These are phyloP conservation scores for Haplosporangium sp. DNA, from an alignment of 371 early-diverging fungal species.

Conservation along the genomic window DNA sequence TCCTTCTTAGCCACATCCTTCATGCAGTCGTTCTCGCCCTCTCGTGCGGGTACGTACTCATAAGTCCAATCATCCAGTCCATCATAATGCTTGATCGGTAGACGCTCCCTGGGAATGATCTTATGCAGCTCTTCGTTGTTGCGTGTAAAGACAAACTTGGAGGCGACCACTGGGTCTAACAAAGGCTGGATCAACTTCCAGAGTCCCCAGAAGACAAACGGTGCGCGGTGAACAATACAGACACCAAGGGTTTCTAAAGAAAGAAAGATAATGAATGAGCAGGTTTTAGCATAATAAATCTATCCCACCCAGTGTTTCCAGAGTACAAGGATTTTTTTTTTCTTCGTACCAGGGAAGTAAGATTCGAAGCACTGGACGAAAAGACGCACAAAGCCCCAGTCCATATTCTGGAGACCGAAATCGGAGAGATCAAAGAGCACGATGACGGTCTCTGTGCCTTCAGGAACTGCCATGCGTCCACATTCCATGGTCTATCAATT, in stretches of 20 bases:
- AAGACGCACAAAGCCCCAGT: slow-evolving; percentile 83
- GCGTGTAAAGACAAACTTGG: slow-evolving; percentile 84
- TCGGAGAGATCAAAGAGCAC: slow-evolving; percentile 85
- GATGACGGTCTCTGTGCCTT: slow-evolving; percentile 79
- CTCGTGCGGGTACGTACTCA: slow-evolving; percentile 43
- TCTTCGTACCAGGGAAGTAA: too few relatives aligned
- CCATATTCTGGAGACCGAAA: slow-evolving; percentile 87
- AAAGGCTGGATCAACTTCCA: slow-evolving; percentile 82
- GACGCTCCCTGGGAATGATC: slow-evolving; percentile 63
- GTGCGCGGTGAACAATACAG: slow-evolving; percentile 83
- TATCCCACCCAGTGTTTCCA: too few relatives aligned
- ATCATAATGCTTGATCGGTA: slow-evolving; percentile 45
- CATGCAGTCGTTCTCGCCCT: slow-evolving; percentile 43
- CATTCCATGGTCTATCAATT: slow-evolving; percentile 74
- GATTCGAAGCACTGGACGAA: slow-evolving; percentile 82
- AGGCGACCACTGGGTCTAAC: slow-evolving; percentile 90
- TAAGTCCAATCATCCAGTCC: slow-evolving; percentile 56
- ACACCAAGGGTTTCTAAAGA: slow-evolving; percentile 86
- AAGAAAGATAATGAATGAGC: too few relatives aligned
- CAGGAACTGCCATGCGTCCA: slow-evolving; percentile 72
- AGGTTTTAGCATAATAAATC: too few relatives aligned
- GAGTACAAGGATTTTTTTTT: too few relatives aligned
- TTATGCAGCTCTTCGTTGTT: slow-evolving; percentile 67
- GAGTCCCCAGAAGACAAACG: slow-evolving; percentile 89
- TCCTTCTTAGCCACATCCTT: slow-evolving; percentile 34